Conservation (phyloP, 192 early-diverging fungal genomes). For the Coemansia sp. region DNA sequence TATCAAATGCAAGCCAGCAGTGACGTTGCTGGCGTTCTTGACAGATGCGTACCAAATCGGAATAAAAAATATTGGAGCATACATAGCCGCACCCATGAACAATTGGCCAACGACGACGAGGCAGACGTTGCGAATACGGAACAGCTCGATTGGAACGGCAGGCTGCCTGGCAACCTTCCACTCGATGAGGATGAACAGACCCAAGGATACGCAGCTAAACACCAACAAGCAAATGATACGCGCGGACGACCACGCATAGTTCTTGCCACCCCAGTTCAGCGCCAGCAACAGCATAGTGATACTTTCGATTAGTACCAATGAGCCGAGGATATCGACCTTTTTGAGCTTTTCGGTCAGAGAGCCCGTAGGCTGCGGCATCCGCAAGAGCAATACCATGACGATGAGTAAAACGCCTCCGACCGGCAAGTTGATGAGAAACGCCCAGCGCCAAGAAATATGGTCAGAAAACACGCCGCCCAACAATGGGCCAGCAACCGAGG, state of each 20-base stretch:
- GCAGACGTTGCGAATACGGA: constrained; percentile 32
- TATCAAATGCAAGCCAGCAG: constrained; percentile 35
- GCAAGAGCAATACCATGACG: constrained; percentile 65
- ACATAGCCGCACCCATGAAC: constrained; percentile 42
- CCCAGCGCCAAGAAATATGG: constrained; percentile 64
- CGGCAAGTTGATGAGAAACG: constrained; percentile 84
- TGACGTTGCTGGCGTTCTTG: constrained; percentile 31
- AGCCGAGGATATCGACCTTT: constrained; percentile 61
- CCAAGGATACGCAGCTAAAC: constrained; percentile 29
- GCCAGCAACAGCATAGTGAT: constrained; percentile 58
- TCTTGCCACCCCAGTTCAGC: constrained; percentile 62
- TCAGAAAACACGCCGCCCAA: constrained; percentile 75
- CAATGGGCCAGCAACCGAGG: constrained; percentile 71
- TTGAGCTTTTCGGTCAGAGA: constrained; percentile 46
- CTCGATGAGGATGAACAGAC: constrained; percentile 61
- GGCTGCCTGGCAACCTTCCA: constrained; percentile 66
- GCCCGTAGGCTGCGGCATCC: constrained; percentile 59
- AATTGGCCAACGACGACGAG: constrained; percentile 22
- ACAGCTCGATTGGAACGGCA: constrained; percentile 52
- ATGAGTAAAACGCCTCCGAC: constrained; percentile 60
- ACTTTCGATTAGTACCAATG: constrained; percentile 42
- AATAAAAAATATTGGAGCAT: constrained; percentile 38
- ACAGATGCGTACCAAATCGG: constrained; percentile 42
- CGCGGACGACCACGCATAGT: constrained; percentile 57
- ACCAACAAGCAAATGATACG: constrained; percentile 56